Conservation (phyloP, 2,329 filamentous ascomycete genomes). For the Hymenoscyphus linearis region DNA sequence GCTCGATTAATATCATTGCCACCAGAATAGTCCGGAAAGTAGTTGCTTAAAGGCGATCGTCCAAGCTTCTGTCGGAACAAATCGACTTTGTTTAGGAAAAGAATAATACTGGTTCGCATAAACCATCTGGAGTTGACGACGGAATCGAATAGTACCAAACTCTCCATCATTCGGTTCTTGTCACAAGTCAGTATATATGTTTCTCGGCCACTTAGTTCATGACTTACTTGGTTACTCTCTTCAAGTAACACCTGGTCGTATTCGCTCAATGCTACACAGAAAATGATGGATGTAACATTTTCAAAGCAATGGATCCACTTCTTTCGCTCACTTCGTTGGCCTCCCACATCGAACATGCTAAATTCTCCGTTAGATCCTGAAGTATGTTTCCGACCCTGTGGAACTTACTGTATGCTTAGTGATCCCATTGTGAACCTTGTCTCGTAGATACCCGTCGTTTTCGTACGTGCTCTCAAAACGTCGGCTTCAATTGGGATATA, state of each 20-base stretch:
- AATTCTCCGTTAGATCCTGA: slow-evolving; percentile 18
- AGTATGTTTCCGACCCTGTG: slow-evolving; percentile 5
- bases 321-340: slow-evolving; percentile 94
- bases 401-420: slow-evolving; percentile 89
- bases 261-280: slow-evolving; percentile 95
- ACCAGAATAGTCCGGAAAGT: slow-evolving; percentile 96
- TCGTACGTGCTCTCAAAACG: slow-evolving; percentile 90
- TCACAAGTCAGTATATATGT: not conserved
- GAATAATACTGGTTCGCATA: slow-evolving; percentile 96
- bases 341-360: slow-evolving; percentile 99
- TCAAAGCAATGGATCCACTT: slow-evolving; percentile 99
- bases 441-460: slow-evolving; percentile 98
- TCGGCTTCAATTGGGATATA: slow-evolving; percentile 94
- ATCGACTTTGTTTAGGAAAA: slow-evolving; percentile 98
- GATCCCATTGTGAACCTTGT: slow-evolving; percentile 98
- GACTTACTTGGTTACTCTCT: slow-evolving; percentile 86
- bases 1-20: slow-evolving; percentile 97
- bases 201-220: not conserved
- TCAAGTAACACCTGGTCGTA: slow-evolving; percentile 97
- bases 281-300: slow-evolving; percentile 98
- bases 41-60: slow-evolving; percentile 84
- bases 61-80: slow-evolving; percentile 93
- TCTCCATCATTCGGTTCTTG: slow-evolving; percentile 99
- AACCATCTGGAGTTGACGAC: slow-evolving; percentile 99
- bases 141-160: slow-evolving; percentile 90